Conservation (phyloP, 192 early-diverging fungal species). For the Backusella psychrophila region DNA sequence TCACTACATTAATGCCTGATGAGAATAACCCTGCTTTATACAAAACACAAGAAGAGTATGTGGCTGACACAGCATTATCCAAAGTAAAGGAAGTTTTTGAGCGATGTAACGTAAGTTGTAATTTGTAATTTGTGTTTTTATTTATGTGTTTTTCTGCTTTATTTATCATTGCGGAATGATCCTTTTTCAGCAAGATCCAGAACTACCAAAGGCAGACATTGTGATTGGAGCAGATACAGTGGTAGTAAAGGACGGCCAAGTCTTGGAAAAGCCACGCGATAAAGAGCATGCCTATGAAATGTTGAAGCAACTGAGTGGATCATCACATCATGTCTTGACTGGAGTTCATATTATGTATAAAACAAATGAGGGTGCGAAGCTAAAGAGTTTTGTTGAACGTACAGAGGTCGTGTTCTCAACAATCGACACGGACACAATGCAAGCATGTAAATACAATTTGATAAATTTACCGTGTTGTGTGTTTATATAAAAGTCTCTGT, state of each 20-base stretch:
- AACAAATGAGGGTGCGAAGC: slow-evolving; percentile 7
- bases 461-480: not conserved
- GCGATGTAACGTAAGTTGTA: slow-evolving; percentile 24
- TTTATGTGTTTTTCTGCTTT: not conserved
- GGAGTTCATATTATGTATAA: slow-evolving; percentile 61
- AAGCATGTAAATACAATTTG: slow-evolving; percentile 43
- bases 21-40: slow-evolving; percentile 70
- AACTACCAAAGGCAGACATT: slow-evolving; percentile 45
- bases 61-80: slow-evolving; percentile 61
- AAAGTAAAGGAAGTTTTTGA: slow-evolving; percentile 73
- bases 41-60: slow-evolving; percentile 60
- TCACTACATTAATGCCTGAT: slow-evolving; percentile 76
- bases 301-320: slow-evolving; percentile 56
- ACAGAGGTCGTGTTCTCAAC: slow-evolving; percentile 70
- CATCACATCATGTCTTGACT: slow-evolving; percentile 72
- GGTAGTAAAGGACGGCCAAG: slow-evolving; percentile 56
- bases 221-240: slow-evolving; percentile 88
- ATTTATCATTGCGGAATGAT: not conserved
- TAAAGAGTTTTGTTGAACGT: slow-evolving; percentile 48
- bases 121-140: not conserved
- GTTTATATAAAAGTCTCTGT: slow-evolving; percentile 29
- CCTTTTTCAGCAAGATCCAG: not conserved
- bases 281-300: slow-evolving; percentile 58
- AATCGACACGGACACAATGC: slow-evolving; percentile 58
- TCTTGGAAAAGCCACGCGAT: slow-evolving; percentile 82